Base-by-base conservation (phyloP, 345 rosid genomes). In the Salix koriyanagi region DNA sequence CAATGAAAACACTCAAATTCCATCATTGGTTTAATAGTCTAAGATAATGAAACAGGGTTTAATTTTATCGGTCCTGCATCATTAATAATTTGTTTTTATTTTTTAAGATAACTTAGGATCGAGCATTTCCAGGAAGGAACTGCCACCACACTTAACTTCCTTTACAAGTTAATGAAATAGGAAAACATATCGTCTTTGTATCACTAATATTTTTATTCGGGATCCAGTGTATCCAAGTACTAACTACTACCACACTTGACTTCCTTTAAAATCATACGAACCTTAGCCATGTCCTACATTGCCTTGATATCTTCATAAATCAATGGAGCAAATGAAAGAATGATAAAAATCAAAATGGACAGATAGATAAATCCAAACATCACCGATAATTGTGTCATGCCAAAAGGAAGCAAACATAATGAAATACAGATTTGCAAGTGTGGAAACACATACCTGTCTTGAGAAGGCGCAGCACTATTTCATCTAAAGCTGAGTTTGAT, bases 401-500 rank as follows among this genome's bases (percentile, higher is more conserved):
- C 23, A 16, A 75, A 26, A 70, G 62, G 16, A 16, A 70, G 69
- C 37, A 71, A 37, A 37, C 19, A 66, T 19, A 34, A 71, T 15
- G 42, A 52, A 41, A 16, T 18, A 30, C 37, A 18, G n/a, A 75
- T 1, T 7, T 54, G 61, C 69, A 12, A 2, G 74, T 34, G 28
- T 21, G 16, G n/a, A 73, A 75, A 73, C 50, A 75, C 71, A 79
- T 87, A 93, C 99, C 98, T 26, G 89, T 77, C 77, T 83, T 88
- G 61, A 96, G 81, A 86, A 96, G 90, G 79, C 97, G 95, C 79
- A 89, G 75, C 68, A 96, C 92, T 79, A 93, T 96, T 89, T 96
- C 99, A 86, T 96, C 98, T 80, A 96, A 92, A 23, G 98, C 99
- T 56, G 99, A 96, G 86, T 96, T 96, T 76, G 99, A 96, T 76